Percentiles rank a stretch among this genome's conserved stretches.
These are phyloP conservation scores for Lasiosphaeria ovina DNA, from an alignment of 495 filamentous ascomycete species.

Conservation along the genomic window DNA sequence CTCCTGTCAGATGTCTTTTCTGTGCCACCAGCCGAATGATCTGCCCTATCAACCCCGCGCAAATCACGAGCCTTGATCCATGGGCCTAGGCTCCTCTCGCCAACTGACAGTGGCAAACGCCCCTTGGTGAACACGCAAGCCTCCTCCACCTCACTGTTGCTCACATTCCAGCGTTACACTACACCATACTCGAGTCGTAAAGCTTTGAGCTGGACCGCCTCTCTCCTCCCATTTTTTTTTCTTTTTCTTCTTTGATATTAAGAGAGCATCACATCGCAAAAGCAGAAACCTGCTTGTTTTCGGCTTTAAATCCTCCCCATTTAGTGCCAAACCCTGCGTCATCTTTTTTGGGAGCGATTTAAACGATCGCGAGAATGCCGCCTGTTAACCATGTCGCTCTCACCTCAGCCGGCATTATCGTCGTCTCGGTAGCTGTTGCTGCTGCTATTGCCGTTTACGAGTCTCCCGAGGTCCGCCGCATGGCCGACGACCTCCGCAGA, in stretches of 20 bases:
- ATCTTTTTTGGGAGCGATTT: not conserved
- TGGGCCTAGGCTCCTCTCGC: conserved; percentile 2
- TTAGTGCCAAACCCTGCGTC: too few species aligned
- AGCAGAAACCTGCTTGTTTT: not conserved
- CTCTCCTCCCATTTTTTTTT: not conserved
- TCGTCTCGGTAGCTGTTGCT: conserved; percentile 70
- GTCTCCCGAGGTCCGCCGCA: conserved; percentile 73
- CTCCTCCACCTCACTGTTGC: conserved; percentile 5
- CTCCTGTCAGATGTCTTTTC: conserved; percentile 7
- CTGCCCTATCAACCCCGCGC: conserved; percentile 24
- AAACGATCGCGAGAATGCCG: conserved; percentile 29
- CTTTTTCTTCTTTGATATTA: not conserved
- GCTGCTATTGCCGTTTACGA: conserved; percentile 85
- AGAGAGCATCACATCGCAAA: not conserved
- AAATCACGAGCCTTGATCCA: conserved; percentile 14
- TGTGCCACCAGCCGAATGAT: conserved; percentile 2
- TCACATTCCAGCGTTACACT: not conserved
- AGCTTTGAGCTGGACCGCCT: not conserved
- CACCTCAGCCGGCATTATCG: conserved; percentile 71
- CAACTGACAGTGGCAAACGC: conserved; percentile 24
- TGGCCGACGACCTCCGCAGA: conserved; percentile 71
- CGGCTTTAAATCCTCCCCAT: not conserved
- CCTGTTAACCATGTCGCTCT: conserved; percentile 48
- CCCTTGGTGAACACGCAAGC: conserved; percentile 29
- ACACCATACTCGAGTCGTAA: not conserved